Evolutionary conservation across 345 rosid species (phyloP).

Genomic region (Euphorbia pulcherrima): DNA sequence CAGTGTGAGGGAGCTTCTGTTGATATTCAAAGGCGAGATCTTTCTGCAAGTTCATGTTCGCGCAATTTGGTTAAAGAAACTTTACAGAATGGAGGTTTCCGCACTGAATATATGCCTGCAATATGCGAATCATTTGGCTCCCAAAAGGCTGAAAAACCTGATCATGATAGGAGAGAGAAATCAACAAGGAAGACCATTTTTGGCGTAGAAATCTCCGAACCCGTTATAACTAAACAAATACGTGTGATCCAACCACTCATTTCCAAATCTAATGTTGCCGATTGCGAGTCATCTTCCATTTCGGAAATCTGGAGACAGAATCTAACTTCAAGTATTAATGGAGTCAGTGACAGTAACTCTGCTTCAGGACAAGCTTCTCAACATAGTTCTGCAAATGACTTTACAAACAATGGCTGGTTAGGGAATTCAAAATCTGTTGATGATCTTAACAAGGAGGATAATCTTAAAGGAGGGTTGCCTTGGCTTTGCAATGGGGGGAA

Average conservation of each 20-base stretch:
- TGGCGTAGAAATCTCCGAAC: conserved; percentile 37
- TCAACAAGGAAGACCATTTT: conserved; percentile 25
- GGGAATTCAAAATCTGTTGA: conserved; percentile 32
- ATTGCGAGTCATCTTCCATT: conserved; percentile 27
- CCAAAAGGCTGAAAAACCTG: conserved; percentile 13
- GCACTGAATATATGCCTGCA: conserved; percentile 17
- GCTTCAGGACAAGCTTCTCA: conserved; percentile 22
- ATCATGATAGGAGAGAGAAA: conserved; percentile 17
- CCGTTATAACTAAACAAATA: conserved; percentile 17
- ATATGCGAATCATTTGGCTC: conserved; percentile 19
- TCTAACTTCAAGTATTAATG: conserved; percentile 16
- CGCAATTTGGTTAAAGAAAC: conserved; percentile 24
- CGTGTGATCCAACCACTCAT: conserved; percentile 12
- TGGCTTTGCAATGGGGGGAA: conserved; percentile 37
- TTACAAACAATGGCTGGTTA: conserved; percentile 15
- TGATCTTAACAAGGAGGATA: conserved; percentile 19
- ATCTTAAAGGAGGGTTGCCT: conserved; percentile 30
- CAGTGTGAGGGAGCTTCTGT: conserved; percentile 35
- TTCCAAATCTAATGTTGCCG: conserved; percentile 16
- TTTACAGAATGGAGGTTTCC: conserved; percentile 19
- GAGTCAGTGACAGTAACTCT: conserved; percentile 19
- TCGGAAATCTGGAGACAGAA: conserved; percentile 23
- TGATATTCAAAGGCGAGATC: conserved; percentile 23
- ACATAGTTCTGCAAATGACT: conserved; percentile 11
- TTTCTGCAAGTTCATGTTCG: conserved; percentile 20